Conservation (phyloP, 352 stramenopile genomes). For the Phytopythium cucurbitacearum region DNA sequence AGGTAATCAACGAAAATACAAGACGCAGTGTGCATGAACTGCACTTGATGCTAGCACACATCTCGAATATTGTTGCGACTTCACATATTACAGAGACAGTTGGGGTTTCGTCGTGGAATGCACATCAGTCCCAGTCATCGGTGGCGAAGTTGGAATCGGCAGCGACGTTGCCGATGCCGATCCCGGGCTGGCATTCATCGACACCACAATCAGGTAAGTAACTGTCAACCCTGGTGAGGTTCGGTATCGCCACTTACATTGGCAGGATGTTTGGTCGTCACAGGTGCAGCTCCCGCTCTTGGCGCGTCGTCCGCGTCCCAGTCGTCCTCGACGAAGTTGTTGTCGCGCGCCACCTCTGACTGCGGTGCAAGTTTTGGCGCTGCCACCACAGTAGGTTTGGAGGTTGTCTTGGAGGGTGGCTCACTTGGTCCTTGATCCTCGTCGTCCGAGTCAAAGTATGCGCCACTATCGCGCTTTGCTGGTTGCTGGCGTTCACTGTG, state of each 20-base stretch:
- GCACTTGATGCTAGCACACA: too few species aligned
- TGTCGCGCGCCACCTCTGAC: constrained; percentile 35
- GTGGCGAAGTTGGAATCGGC: constrained; percentile 64
- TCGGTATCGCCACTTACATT: not conserved
- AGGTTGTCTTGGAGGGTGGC: constrained; percentile 1
- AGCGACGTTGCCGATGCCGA: constrained; percentile 35
- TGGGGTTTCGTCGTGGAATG: too few species aligned
- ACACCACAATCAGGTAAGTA: constrained; percentile 1
- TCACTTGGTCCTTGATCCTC: constrained; percentile 18
- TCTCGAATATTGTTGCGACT: too few species aligned
- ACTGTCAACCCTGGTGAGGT: constrained; percentile 5
- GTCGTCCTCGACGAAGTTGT: constrained; percentile 79
- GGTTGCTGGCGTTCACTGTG: not conserved
- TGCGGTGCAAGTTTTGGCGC: constrained; percentile 8
- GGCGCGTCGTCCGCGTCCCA: constrained; percentile 50
- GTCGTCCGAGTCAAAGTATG: constrained; percentile 68
- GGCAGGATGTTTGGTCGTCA: not conserved
- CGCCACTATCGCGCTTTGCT: constrained; percentile 16
- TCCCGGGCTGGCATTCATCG: constrained; percentile 2
- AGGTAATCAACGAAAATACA: too few species aligned
- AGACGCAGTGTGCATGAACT: too few species aligned
- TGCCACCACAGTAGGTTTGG: constrained; percentile 8
- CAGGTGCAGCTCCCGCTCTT: not conserved
- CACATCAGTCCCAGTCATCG: constrained; percentile 50
- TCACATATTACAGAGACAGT: too few species aligned